Evolutionary conservation across 352 stramenopile genomes (phyloP).

Genomic region (Thraustotheca clavata): DNA sequence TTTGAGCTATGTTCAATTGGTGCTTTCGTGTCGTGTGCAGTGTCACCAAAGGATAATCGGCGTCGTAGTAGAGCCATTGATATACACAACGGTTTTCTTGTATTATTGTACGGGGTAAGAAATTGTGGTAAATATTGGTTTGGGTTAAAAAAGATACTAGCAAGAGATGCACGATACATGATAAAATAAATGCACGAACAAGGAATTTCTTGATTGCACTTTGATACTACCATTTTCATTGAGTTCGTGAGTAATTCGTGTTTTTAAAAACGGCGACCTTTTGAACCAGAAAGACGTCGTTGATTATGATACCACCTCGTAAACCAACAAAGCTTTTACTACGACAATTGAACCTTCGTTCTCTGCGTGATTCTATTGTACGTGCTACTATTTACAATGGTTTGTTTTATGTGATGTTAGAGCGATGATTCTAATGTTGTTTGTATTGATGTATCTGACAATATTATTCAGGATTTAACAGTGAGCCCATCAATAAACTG

Average conservation of each 20-base stretch:
- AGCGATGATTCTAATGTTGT: not conserved
- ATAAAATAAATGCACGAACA: not conserved
- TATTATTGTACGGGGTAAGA: too few species aligned
- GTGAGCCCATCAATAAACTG: not conserved
- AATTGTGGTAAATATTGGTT: too few species aligned
- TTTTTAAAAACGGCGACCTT: not conserved
- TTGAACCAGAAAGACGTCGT: not conserved
- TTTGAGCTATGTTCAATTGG: too few species aligned
- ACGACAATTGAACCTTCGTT: not conserved
- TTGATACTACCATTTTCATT: not conserved
- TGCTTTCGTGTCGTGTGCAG: too few species aligned
- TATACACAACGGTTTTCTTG: too few species aligned
- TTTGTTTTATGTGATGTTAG: not conserved
- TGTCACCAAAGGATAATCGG: too few species aligned
- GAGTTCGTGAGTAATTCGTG: not conserved
- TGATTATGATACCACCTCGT: not conserved
- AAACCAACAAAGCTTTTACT: not conserved
- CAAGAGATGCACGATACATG: not conserved
- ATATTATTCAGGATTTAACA: not conserved
- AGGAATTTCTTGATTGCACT: not conserved
- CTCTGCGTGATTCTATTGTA: not conserved
- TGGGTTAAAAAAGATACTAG: not conserved
- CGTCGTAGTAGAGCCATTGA: too few species aligned
- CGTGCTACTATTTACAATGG: not conserved
- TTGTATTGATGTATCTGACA: constrained; percentile 15